These are phyloP conservation scores for Linanthus parryae DNA, from an alignment of 148 eudicot genomes.

Conservation along the genomic window DNA sequence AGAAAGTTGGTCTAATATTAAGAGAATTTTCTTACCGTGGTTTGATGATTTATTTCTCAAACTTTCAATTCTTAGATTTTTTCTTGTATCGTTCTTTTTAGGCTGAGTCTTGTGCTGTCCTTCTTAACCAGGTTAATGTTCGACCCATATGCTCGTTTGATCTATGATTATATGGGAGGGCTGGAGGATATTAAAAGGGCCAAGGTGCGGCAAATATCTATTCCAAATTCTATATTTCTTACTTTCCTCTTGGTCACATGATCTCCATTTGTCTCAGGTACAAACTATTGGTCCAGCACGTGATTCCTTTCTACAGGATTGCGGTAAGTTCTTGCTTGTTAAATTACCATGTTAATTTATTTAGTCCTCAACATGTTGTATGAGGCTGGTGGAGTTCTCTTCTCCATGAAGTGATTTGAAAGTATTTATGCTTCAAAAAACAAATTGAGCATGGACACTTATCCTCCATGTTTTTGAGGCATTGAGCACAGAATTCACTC, in stretches of 20 bases:
- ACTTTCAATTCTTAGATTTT: not conserved
- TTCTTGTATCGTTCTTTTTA: not conserved
- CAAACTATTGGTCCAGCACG: conserved; percentile 64
- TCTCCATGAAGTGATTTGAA: not conserved
- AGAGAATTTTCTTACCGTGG: conserved; percentile 4
- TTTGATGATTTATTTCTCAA: not conserved
- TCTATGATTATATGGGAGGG: conserved; percentile 82
- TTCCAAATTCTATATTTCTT: conserved; percentile 1
- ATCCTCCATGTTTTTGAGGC: too few species aligned
- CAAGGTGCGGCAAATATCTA: conserved; percentile 41
- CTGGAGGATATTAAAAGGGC: conserved; percentile 67
- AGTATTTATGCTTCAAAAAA: too few species aligned
- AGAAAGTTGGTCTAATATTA: conserved; percentile 11
- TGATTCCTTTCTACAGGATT: conserved; percentile 62
- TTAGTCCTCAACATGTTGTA: not conserved
- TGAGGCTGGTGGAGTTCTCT: not conserved
- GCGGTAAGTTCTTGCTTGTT: conserved; percentile 44
- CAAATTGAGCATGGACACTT: too few species aligned
- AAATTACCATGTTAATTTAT: not conserved
- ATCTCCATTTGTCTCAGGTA: conserved; percentile 34
- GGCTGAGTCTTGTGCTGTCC: not conserved
- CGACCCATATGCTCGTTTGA: conserved; percentile 69
- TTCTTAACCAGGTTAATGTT: conserved; percentile 53
- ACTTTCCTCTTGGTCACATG: conserved; percentile 4
- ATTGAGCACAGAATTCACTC: too few species aligned